phyloP scores from a whole-genome alignment of 2,329 filamentous ascomycete genomes.

The Pseudogymnoascus sp. region DNA sequence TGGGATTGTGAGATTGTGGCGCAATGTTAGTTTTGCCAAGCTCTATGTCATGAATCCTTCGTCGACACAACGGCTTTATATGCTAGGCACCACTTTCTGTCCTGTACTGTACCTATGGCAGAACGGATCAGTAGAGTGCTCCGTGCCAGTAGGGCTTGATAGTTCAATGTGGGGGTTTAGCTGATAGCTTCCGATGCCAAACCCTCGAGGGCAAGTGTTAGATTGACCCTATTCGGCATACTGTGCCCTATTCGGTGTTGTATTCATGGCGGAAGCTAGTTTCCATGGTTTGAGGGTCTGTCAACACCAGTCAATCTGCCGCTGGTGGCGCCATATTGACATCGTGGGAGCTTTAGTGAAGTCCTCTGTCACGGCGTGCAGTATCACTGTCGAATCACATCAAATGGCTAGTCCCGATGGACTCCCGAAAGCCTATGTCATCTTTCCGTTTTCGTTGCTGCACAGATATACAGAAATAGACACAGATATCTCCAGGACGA shows the following conservation, averaged over 20 bases:
- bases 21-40: slow-evolving; percentile 4
- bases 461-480: neutral
- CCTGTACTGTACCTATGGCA: neutral
- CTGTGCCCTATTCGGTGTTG: neutral
- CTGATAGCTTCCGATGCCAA: neutral
- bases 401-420: slow-evolving; percentile 4
- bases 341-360: neutral
- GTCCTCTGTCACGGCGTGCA: neutral
- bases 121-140: neutral
- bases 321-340: neutral
- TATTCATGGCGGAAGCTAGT: neutral
- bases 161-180: neutral
- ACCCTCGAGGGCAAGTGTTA: neutral
- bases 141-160: neutral
- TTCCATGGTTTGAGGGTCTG: slow-evolving; percentile 1
- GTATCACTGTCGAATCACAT: neutral
- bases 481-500: neutral
- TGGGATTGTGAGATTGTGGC: neutral
- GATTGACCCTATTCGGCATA: neutral
- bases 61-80: too few relatives aligned
- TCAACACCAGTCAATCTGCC: neutral
- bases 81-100: neutral
- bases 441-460: neutral
- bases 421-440: slow-evolving; percentile 1
- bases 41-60: neutral